These are phyloP conservation scores for Thermothielavioides terrestris DNA, from an alignment of 495 filamentous ascomycete genomes.

Conservation along the genomic window DNA sequence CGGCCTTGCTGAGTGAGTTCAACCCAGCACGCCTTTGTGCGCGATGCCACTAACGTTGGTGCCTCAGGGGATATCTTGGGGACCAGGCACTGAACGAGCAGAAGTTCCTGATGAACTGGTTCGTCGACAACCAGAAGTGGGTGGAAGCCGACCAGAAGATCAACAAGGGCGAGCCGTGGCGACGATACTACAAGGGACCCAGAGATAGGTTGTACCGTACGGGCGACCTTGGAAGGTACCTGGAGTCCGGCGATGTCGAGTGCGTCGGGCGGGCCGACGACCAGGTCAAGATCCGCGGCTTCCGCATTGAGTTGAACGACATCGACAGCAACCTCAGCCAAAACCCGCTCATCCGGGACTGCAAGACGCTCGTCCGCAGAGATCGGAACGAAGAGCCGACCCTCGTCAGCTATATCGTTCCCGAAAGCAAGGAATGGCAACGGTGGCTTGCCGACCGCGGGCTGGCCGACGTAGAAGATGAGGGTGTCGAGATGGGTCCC, in stretches of 20 bases:
- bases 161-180: slow-evolving; percentile 57
- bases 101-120: slow-evolving; percentile 90
- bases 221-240: slow-evolving; percentile 73
- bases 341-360: slow-evolving; percentile 74
- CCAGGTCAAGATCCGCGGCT: slow-evolving; percentile 93
- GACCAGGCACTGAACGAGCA: slow-evolving; percentile 58
- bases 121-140: slow-evolving; percentile 70
- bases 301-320: slow-evolving; percentile 89
- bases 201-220: slow-evolving; percentile 80
- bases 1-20: slow-evolving; percentile 64
- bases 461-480: slow-evolving; percentile 41
- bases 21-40: not conserved
- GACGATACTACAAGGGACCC: slow-evolving; percentile 70
- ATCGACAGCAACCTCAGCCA: slow-evolving; percentile 80
- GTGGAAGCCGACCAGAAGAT: slow-evolving; percentile 51
- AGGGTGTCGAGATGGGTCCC: slow-evolving; percentile 38
- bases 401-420: slow-evolving; percentile 85
- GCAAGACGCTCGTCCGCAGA: slow-evolving; percentile 76
- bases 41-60: not conserved
- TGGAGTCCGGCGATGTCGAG: slow-evolving; percentile 63
- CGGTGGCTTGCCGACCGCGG: slow-evolving; percentile 53
- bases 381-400: slow-evolving; percentile 87
- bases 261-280: slow-evolving; percentile 74
- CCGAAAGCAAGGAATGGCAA: slow-evolving; percentile 64
- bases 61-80: slow-evolving; percentile 57